Evolutionary conservation across 768 basidiomycete genomes (phyloP).

Genomic region (Termitomyces bulborhizus): DNA sequence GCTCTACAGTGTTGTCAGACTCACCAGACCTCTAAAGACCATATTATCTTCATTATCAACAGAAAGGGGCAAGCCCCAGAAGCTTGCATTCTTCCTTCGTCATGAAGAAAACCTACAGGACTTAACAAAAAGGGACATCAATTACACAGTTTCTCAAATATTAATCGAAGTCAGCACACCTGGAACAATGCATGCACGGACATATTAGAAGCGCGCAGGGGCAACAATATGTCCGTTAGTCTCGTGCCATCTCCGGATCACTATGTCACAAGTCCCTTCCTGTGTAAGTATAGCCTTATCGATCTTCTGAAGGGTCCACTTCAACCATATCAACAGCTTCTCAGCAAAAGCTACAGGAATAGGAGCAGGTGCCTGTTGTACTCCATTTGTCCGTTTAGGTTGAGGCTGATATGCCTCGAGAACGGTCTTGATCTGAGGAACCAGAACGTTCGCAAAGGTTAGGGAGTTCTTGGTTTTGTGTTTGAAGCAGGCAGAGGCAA

Average conservation of each 20-base stretch:
- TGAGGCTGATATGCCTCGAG: not conserved
- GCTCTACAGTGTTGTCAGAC: too few species aligned
- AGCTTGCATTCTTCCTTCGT: too few species aligned
- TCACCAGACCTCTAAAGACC: too few species aligned
- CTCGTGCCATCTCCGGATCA: not conserved
- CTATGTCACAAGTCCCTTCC: not conserved
- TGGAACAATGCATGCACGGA: too few species aligned
- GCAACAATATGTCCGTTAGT: not conserved
- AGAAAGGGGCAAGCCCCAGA: too few species aligned
- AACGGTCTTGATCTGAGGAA: constrained; percentile 16
- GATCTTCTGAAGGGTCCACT: constrained; percentile 10
- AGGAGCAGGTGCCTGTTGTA: not conserved
- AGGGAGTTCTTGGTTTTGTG: constrained; percentile 32
- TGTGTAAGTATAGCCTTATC: not conserved
- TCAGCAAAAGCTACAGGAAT: not conserved
- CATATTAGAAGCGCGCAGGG: too few species aligned
- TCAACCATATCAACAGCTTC: constrained; percentile 21
- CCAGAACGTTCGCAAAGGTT: constrained; percentile 33
- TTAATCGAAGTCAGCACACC: too few species aligned
- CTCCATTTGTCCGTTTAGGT: not conserved
- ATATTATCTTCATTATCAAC: too few species aligned
- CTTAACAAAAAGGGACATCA: too few species aligned
- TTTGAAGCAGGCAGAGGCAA: constrained; percentile 50
- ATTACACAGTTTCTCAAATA: too few species aligned
- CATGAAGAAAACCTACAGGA: too few species aligned